Conservation (phyloP, 148 eudicot genomes). For the Mesembryanthemum crystallinum region DNA sequence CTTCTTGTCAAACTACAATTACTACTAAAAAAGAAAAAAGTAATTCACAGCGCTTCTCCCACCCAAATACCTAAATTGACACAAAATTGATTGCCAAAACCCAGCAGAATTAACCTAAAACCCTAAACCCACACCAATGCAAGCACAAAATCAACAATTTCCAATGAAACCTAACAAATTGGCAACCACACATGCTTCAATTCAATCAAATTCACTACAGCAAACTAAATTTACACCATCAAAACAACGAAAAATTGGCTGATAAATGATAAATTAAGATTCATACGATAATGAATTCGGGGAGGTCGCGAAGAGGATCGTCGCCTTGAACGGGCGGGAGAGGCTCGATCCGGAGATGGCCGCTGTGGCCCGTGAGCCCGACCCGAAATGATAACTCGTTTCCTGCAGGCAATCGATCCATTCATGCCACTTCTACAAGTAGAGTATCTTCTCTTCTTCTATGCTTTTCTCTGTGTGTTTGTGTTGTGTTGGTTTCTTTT, state of each 20-base stretch:
- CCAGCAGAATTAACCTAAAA: slow-evolving; percentile 11
- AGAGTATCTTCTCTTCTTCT: neutral
- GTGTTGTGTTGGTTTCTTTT: neutral
- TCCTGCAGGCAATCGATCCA: slow-evolving; percentile 60
- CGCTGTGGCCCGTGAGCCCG: slow-evolving; percentile 79
- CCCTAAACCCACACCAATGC: slow-evolving; percentile 22
- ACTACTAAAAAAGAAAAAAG: neutral
- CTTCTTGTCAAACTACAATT: too few relatives aligned
- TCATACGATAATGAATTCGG: slow-evolving; percentile 70
- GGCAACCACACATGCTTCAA: neutral
- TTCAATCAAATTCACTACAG: neutral
- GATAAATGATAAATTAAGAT: neutral
- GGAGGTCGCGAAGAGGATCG: slow-evolving; percentile 49
- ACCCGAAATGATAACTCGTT: slow-evolving; percentile 72
- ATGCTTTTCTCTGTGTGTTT: neutral
- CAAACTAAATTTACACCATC: neutral
- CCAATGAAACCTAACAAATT: neutral
- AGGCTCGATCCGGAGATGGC: slow-evolving; percentile 74
- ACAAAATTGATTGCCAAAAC: neutral
- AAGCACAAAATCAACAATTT: neutral
- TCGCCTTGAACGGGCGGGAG: slow-evolving; percentile 72
- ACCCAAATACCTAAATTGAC: neutral
- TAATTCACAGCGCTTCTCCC: neutral
- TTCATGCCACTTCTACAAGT: slow-evolving; percentile 18
- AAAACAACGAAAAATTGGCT: neutral